A percentile compares a stretch with the other conserved stretches of the same genome.
phyloP scores from a whole-genome alignment of 1,284 basidiomycete species.

The Coniophora puteana region DNA sequence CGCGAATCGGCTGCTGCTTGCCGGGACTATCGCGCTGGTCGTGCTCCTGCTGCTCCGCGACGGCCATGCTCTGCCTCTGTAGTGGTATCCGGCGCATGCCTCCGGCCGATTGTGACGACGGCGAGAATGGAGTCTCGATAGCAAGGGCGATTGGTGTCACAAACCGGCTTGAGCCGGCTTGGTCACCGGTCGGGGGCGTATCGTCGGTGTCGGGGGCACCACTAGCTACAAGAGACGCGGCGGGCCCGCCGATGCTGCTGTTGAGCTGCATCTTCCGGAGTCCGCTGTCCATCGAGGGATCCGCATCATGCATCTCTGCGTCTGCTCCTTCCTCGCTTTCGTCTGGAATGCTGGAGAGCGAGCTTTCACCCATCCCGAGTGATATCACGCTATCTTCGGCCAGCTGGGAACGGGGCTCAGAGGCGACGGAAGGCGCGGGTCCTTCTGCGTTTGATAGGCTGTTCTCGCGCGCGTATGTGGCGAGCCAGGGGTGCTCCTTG shows the following conservation, averaged over 20 bases:
- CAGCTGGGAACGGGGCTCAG: conserved; percentile 6
- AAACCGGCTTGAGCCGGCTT: no score
- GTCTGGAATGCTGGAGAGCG: conserved; percentile 18
- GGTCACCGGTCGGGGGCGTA: conserved; percentile 17
- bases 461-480: conserved; percentile 1
- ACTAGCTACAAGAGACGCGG: conserved; percentile 10
- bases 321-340: conserved; percentile 25
- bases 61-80: conserved; percentile 45
- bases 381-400: conserved; percentile 16
- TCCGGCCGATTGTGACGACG: no score
- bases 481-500: conserved; percentile 67
- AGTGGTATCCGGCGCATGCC: no score
- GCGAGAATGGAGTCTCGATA: no score
- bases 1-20: no score
- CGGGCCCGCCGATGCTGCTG: conserved; percentile 9
- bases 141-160: no score
- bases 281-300: conserved; percentile 31
- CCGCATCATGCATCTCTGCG: conserved; percentile 25
- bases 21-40: no score
- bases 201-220: conserved; percentile 13
- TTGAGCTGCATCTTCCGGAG: conserved; percentile 31
- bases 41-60: conserved; percentile 31
- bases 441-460: neutral
- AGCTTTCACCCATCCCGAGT: conserved; percentile 13
- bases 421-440: neutral